phyloP scores from a whole-genome alignment of 2,329 filamentous ascomycete species.

The Aspergillus chevalieri region DNA sequence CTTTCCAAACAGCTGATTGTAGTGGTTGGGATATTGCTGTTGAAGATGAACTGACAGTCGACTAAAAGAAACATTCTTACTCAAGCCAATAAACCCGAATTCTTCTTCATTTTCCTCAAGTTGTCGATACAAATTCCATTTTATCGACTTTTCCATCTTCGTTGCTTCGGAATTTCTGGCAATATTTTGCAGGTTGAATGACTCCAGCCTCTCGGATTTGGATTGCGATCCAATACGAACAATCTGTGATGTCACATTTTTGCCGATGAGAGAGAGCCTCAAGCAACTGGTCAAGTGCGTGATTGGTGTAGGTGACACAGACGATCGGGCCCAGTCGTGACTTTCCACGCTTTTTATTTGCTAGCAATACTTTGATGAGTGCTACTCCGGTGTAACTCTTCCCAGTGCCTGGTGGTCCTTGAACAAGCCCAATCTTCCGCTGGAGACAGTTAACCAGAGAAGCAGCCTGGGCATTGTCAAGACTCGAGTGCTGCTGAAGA shows the following conservation, averaged over 20 bases:
- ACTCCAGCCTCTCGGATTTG: conserved; percentile 48
- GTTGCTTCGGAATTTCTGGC: conserved; percentile 29
- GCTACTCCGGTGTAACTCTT: conserved; percentile 19
- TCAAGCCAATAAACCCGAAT: conserved; percentile 10
- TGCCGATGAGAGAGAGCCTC: conserved; percentile 50
- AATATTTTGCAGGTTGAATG: conserved; percentile 44
- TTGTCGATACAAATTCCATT: conserved; percentile 5
- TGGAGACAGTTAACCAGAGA: conserved; percentile 10
- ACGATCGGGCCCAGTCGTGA: conserved; percentile 40
- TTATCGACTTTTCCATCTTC: conserved; percentile 20
- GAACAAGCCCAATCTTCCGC: conserved; percentile 13
- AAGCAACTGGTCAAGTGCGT: conserved; percentile 53
- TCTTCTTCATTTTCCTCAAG: conserved; percentile 9
- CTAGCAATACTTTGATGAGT: conserved; percentile 22
- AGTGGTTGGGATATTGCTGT: conserved; percentile 7
- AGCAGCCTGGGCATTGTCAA: conserved; percentile 12
- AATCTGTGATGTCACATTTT: conserved; percentile 40
- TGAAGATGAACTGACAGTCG: conserved; percentile 14
- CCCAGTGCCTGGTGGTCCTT: conserved; percentile 21
- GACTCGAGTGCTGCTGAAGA: conserved; percentile 6
- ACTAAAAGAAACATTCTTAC: not conserved
- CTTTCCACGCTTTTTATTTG: conserved; percentile 16
- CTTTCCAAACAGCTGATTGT: conserved; percentile 13
- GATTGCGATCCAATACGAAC: conserved; percentile 57
- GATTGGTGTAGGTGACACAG: conserved; percentile 46